Conservation (phyloP, 2,329 filamentous ascomycete genomes). For the Ceratocystis variospora region DNA sequence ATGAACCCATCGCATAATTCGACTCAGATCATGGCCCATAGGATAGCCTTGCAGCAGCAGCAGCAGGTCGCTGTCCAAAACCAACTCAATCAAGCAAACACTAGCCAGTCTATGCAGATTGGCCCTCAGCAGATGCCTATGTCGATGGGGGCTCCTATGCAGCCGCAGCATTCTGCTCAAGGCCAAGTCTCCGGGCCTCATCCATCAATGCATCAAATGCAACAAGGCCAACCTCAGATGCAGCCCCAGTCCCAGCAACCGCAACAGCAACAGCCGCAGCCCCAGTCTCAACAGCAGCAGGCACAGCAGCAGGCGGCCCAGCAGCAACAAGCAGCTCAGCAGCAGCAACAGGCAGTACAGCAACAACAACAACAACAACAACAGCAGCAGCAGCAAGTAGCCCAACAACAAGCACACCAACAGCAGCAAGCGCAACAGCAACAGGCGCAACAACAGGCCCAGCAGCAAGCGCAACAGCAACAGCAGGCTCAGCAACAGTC, state of each 20-base stretch:
- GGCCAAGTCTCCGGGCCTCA: slow-evolving; percentile 23
- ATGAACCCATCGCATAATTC: slow-evolving; percentile 18
- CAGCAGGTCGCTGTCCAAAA: slow-evolving; percentile 24
- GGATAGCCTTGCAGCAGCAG: slow-evolving; percentile 36
- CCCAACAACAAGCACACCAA: slow-evolving; percentile 27
- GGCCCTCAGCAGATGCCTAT: slow-evolving; percentile 28
- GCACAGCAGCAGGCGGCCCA: slow-evolving; percentile 2
- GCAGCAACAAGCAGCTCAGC: slow-evolving; percentile 14
- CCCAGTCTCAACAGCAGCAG: slow-evolving; percentile 26
- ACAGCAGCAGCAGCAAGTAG: slow-evolving; percentile 23
- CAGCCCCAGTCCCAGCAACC: slow-evolving; percentile 8
- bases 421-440: slow-evolving; percentile 28
- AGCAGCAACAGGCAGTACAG: slow-evolving; percentile 27
- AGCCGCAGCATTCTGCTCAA: slow-evolving; percentile 21
- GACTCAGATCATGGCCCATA: slow-evolving; percentile 32
- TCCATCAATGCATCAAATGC: slow-evolving; percentile 28
- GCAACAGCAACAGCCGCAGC: slow-evolving; percentile 24
- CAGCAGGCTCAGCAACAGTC: slow-evolving; percentile 23
- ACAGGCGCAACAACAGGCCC: slow-evolving; percentile 28
- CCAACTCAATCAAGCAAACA: slow-evolving; percentile 31
- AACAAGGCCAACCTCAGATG: slow-evolving; percentile 11
- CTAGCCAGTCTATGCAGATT: slow-evolving; percentile 37
- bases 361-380: slow-evolving; percentile 26
- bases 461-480: slow-evolving; percentile 26
- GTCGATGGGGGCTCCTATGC: slow-evolving; percentile 20